phyloP scores from a whole-genome alignment of 164 flowering plant species.

The Litsea cubeba region DNA sequence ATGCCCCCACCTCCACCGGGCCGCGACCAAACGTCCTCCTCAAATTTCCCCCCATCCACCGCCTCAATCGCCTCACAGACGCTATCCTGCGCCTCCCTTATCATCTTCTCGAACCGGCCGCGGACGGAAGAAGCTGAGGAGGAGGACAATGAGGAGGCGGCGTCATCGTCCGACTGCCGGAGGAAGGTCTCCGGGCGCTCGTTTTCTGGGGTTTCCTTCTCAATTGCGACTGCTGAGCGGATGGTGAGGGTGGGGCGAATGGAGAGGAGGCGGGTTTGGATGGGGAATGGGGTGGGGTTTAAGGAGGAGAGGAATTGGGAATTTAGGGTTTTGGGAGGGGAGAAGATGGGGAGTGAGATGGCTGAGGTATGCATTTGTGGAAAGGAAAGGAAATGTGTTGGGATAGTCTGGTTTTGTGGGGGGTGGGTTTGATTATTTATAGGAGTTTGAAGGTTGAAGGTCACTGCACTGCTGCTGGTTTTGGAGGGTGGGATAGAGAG shows the following conservation, averaged over 20 bases:
- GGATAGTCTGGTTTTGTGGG: too few relatives aligned
- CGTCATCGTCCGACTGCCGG: slow-evolving; percentile 37
- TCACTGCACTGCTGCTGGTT: too few relatives aligned
- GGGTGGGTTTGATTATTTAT: too few relatives aligned
- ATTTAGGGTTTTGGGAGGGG: slow-evolving; percentile 5
- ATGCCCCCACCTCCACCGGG: slow-evolving; percentile 97
- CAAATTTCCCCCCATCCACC: slow-evolving; percentile 69
- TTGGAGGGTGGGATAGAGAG: too few relatives aligned
- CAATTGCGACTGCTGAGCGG: slow-evolving; percentile 52
- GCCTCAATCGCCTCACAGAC: slow-evolving; percentile 74
- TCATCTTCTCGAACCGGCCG: slow-evolving; percentile 87
- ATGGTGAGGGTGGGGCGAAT: not conserved
- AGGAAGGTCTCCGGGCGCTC: slow-evolving; percentile 78
- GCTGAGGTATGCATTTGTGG: slow-evolving; percentile 6
- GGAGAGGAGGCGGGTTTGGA: not conserved
- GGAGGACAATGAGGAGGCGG: slow-evolving; percentile 9
- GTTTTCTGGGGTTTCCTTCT: slow-evolving; percentile 65
- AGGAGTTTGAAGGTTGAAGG: too few relatives aligned
- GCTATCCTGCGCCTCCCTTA: slow-evolving; percentile 74
- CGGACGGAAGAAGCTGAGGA: slow-evolving; percentile 34
- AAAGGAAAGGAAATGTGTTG: too few relatives aligned
- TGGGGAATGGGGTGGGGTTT: slow-evolving; percentile 2
- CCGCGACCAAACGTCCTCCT: slow-evolving; percentile 95
- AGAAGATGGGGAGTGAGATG: slow-evolving; percentile 15
- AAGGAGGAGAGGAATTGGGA: slow-evolving; percentile 8